Base-by-base conservation (phyloP, 1,284 basidiomycete genomes). In the Puccinia brachypodii region DNA sequence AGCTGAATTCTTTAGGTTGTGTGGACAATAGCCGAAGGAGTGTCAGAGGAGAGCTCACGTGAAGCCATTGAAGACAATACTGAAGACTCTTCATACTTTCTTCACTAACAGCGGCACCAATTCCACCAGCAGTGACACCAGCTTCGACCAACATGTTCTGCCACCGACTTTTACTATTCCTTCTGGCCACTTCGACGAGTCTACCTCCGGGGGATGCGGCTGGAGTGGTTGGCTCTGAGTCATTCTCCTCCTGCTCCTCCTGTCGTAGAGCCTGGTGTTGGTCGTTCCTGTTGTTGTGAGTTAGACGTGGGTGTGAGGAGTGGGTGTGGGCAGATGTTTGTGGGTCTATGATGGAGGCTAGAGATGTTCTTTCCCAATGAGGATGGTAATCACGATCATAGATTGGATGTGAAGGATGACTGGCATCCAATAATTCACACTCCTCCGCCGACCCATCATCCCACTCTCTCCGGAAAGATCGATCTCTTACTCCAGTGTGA, bases 31-130 rank as follows among this genome's bases (percentile, higher is more conserved):
- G 36, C 64, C 33, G 68, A 53, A 50, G 72, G 33, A 28, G 22
- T 19, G 25, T 19, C 50, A 69, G 11, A 50, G 47, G 40, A 28
- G n/a, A 25, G 76, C 85, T 44, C 69, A 94, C 93, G 88, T 92
- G 91, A n/a, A 96, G 88, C 94, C 94, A 95, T 82, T 94, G 91
- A 47, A 96, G 87, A 87, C 93, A 95, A 85, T 95, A 96, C 86
- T 92, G 92, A 72, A 96, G 87, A 76, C 92, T 89, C 83, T 93
- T 89, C 92, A 96, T 93, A 85, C 92, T 94, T 87, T 96, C 94
- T 84, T 95, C 93, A 86, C 93, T 94, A 77, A 95, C 89, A 2
- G 94, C 94, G 0, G 93, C 93, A 81, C 93, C 91, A 42, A 96
- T 89, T 0, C 94, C 94, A 53, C 87, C 86, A 3, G 87, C 87